These are phyloP conservation scores for Scedosporium dehoogii DNA, from an alignment of 2,329 filamentous ascomycete genomes.

Conservation along the genomic window DNA sequence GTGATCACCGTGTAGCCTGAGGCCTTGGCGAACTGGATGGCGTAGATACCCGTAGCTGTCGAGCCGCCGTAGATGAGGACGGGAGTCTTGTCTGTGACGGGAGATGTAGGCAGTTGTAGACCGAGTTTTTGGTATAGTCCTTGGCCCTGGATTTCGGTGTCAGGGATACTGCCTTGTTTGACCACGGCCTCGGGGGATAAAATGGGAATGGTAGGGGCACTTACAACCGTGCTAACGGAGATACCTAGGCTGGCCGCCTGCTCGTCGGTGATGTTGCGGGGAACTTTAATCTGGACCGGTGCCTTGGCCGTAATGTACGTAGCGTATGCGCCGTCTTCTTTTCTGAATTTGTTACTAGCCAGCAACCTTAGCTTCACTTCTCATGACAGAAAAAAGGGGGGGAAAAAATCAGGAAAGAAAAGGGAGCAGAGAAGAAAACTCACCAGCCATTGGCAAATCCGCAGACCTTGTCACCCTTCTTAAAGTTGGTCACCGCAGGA, in stretches of 20 bases:
- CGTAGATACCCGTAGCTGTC: slow-evolving; percentile 43
- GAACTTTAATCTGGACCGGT: slow-evolving; percentile 31
- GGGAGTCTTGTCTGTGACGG: slow-evolving; percentile 20
- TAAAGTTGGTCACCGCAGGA: slow-evolving; percentile 30
- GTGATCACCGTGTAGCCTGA: slow-evolving; percentile 27
- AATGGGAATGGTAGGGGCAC: neutral
- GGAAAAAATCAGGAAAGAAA: neutral
- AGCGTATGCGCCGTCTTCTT: slow-evolving; percentile 31
- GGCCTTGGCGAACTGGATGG: slow-evolving; percentile 25
- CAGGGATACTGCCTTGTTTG: neutral
- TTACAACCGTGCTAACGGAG: slow-evolving; percentile 29
- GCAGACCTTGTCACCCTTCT: slow-evolving; percentile 35
- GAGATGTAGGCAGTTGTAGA: slow-evolving; percentile 33
- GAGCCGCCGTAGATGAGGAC: slow-evolving; percentile 34
- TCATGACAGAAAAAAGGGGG: neutral
- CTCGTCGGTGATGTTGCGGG: slow-evolving; percentile 32
- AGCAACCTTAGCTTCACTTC: neutral
- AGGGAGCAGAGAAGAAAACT: slow-evolving; percentile 5
- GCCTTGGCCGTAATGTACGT: slow-evolving; percentile 28
- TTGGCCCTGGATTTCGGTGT: slow-evolving; percentile 30
- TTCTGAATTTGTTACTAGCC: slow-evolving; percentile 13
- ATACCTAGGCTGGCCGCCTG: slow-evolving; percentile 36
- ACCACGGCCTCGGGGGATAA: neutral
- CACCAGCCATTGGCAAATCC: slow-evolving; percentile 28
- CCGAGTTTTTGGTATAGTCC: slow-evolving; percentile 36